Evolutionary conservation across 169 alveolate species (phyloP), one percentile per base, ranked within the genome.

Genomic region (Cryptosporidium ubiquitum): DNA sequence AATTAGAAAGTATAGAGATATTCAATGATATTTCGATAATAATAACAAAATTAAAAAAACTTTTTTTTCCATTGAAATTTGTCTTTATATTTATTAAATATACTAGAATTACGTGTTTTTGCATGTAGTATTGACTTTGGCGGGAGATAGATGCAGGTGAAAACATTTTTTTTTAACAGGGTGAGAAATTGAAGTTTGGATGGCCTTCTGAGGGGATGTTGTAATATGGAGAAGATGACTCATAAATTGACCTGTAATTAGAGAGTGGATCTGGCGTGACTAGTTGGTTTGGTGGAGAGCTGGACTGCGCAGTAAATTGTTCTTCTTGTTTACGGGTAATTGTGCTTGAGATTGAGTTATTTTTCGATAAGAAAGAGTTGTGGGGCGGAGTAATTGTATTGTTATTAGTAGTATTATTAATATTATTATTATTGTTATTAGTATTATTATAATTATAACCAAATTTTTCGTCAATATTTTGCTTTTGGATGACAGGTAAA

Each of bases 131-230:
- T 2, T 0, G 9, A 1, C 9, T 47, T 47, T 55, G 66, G 66
- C 66, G 66, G 66, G 5, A 55, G n/a, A 20, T 55, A 35, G 10
- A 20, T 20, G 4, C 37, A 55, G 66, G n/a, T 5, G 14, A 2
- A 1, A 12, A 23, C 3, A 0, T 23, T 5, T n/a, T 55, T 14
- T 47, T 10, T 55, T 55, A 26, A 10, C n/a, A 55, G 29, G 86
- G 86, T 4, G 89, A 64, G 49, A 79, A 60, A 1, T 58, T 58
- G 23, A 79, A 20, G 68, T 79, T 79, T 1, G 66, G 35, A 61
- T 29, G 75, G 31, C 89, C 89, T 47, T 79, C 89, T 37, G 89
- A 79, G 18, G 89, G 89, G 20, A 79, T 79, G 47, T 74, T 55
- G 55, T 74, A 74, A 29, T 58, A 61, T 10, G 89, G 68, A 9